Base-by-base conservation (phyloP, 202 grass and related monocot genomes). In the Brachypodium distachyon region DNA sequence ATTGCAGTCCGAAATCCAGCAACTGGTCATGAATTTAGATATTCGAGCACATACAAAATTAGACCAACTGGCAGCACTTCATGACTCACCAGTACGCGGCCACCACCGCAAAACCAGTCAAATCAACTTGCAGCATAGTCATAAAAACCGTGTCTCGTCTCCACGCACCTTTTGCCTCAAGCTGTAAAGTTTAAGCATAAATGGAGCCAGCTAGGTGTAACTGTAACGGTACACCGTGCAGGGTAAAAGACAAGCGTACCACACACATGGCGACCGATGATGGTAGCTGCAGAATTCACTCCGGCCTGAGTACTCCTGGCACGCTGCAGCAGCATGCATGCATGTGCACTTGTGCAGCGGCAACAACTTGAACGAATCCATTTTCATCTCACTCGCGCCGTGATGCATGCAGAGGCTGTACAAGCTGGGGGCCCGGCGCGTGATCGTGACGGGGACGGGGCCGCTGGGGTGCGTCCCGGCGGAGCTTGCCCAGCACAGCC, bases 361-460 rank as follows among this genome's bases (percentile, higher is more conserved):
- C n/a, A n/a, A n/a, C 66, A 31, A 1, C 54, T 57, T 60, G n/a
- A n/a, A n/a, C 14, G 18, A 65, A 41, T 41, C 7, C 61, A 65
- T 37, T 41, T 65, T 36, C 58, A 12, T 14, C 12, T 12, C 3
- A n/a, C 13, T 57, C 11, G 23, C 50, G 23, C 50, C 19, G 2
- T 61, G 32, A 39, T 46, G 4, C 2, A 16, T 83, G 76, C 77
- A 97, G 94, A 91, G 78, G 70, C 59, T 97, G 68, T 81, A 93
- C 81, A 86, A 93, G 40, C 77, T 91, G 37, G 94, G 90, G 3
- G 88, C 83, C 1, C 83, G 90, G 6, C 78, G 88, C 49, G 78
- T 97, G 54, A 70, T 97, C 28, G 94, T 97, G 67, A 97, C 90
- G 47, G 94, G 94, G 53, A 93, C 88, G 27, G 94, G 94, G 12